A percentile compares a stretch with the other conserved stretches of the same genome.
Evolutionary conservation across 352 stramenopile species (phyloP).

Genomic region (Blastocystis sp.): DNA sequence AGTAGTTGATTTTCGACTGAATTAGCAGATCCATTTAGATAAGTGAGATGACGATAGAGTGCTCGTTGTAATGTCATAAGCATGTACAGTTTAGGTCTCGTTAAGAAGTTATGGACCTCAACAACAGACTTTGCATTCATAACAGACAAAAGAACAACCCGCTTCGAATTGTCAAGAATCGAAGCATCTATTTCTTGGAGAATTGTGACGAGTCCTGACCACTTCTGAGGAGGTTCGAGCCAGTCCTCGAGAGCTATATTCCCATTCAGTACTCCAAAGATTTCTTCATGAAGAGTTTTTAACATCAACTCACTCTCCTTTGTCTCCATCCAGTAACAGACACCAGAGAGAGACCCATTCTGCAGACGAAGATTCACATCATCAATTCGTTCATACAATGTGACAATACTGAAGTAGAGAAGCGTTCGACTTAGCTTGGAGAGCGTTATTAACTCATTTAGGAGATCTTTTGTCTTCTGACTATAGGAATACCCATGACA

Average conservation of each 20-base stretch:
- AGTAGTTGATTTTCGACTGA: background rate
- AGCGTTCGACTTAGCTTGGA: background rate
- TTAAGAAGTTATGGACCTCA: conserved; percentile 40
- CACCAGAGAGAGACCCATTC: background rate
- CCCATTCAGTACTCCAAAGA: background rate
- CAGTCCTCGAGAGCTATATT: background rate
- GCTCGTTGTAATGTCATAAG: background rate
- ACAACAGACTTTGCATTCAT: background rate
- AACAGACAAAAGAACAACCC: background rate
- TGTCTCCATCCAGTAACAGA: conserved; percentile 46
- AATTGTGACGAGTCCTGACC: background rate
- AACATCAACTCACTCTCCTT: background rate
- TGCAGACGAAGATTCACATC: background rate
- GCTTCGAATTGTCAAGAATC: background rate
- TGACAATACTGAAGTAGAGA: background rate
- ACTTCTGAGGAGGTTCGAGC: conserved; percentile 39
- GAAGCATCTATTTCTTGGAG: background rate
- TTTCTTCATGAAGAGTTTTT: background rate
- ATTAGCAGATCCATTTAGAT: background rate
- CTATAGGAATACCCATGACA: conserved; percentile 2
- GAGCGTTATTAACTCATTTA: background rate
- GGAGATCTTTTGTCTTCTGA: background rate
- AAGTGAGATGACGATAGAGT: background rate
- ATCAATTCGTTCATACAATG: background rate
- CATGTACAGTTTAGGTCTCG: background rate